phyloP scores from a whole-genome alignment of 129 eudicot species.

The Oenanthe sinensis region DNA sequence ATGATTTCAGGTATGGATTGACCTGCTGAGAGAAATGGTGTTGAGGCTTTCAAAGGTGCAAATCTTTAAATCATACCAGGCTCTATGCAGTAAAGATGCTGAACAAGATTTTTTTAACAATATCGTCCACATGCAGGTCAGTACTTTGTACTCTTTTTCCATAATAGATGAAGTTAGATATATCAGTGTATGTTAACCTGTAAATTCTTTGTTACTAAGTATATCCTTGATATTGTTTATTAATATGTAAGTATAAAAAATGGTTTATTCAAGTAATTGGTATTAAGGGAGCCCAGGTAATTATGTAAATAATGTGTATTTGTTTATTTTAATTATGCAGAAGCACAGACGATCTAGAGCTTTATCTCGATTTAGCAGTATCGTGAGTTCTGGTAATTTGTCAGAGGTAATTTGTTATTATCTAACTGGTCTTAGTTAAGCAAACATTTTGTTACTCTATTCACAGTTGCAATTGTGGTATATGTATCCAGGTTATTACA shows the following conservation, averaged over 20 bases:
- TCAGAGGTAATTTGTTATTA: constrained; percentile 39
- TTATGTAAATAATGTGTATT: background rate
- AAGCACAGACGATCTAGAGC: constrained; percentile 84
- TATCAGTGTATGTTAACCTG: background rate
- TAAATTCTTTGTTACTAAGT: background rate
- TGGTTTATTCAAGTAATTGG: too few relatives aligned
- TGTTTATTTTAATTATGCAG: constrained; percentile 30
- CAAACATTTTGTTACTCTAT: background rate
- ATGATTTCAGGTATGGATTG: constrained; percentile 74
- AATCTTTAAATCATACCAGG: constrained; percentile 40
- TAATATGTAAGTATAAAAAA: background rate
- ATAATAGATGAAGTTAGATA: background rate
- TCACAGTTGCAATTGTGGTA: background rate
- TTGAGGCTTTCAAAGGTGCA: constrained; percentile 50
- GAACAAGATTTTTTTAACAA: constrained; percentile 81
- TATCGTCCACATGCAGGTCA: constrained; percentile 72
- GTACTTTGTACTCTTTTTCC: background rate
- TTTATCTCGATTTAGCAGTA: constrained; percentile 45
- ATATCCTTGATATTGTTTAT: background rate
- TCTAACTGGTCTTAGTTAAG: background rate
- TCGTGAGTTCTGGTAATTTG: constrained; percentile 32
- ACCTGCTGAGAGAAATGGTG: constrained; percentile 68
- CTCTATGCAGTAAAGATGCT: constrained; percentile 48
- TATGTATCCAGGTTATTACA: constrained; percentile 41
- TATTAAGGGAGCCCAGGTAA: too few relatives aligned